Evolutionary conservation across 805 yeast genomes (phyloP).

Genomic region (Candida hispaniensis): DNA sequence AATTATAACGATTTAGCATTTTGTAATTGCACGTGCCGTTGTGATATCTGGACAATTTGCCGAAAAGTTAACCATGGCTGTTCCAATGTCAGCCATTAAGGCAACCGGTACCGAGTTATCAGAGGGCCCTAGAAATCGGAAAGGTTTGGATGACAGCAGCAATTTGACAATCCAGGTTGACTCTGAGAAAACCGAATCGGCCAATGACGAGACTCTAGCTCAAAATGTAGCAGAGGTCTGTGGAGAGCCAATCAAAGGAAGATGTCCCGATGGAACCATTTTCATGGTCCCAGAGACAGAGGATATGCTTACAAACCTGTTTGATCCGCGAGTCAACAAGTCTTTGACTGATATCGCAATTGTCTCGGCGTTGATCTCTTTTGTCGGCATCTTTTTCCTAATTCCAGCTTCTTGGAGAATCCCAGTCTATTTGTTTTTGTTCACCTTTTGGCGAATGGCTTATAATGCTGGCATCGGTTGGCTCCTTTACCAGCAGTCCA

Average conservation of each 20-base stretch:
- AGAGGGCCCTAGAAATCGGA: too few species aligned
- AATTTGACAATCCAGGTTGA: too few species aligned
- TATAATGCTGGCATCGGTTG: conserved; percentile 77
- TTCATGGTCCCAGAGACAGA: conserved; percentile 50
- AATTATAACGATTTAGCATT: too few species aligned
- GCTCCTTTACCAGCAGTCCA: conserved; percentile 55
- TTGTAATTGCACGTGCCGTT: too few species aligned
- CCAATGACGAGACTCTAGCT: too few species aligned
- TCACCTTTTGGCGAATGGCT: conserved; percentile 62
- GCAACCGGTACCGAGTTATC: conserved; percentile 6
- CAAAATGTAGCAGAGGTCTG: too few species aligned
- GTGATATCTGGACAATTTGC: too few species aligned
- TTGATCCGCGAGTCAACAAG: conserved; percentile 65
- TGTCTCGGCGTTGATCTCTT: conserved; percentile 34
- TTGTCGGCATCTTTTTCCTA: conserved; percentile 25
- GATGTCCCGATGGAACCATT: conserved; percentile 27
- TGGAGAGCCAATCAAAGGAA: too few species aligned
- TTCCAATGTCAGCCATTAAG: conserved; percentile 10
- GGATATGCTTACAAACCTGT: conserved; percentile 72
- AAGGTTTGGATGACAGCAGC: too few species aligned
- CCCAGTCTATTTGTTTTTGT: conserved; percentile 41
- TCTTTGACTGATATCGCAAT: conserved; percentile 56
- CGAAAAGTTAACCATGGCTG: conserved; percentile 16
- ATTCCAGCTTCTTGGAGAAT: conserved; percentile 26
- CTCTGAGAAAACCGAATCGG: too few species aligned